A percentile compares a stretch with the other conserved stretches of the same genome.
phyloP scores from a whole-genome alignment of 73 alveolate genomes.

The Blepharisma stoltei region DNA sequence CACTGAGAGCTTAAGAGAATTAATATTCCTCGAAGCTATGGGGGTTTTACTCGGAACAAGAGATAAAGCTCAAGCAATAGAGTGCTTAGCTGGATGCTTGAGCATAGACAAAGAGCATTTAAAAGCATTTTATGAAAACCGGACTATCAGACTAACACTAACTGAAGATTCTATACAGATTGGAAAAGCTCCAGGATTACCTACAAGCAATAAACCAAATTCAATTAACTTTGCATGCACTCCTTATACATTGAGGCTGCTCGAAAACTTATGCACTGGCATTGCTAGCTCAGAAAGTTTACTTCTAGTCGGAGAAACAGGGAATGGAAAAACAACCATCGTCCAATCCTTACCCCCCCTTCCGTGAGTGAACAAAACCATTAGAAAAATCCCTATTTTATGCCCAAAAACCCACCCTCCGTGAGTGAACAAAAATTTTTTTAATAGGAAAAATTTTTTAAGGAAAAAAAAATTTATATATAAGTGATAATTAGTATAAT shows the following conservation, averaged over 20 bases:
- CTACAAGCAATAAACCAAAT: neutral
- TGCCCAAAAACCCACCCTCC: too few species aligned
- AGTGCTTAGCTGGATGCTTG: neutral
- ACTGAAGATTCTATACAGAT: neutral
- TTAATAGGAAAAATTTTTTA: too few species aligned
- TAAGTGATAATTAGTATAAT: too few species aligned
- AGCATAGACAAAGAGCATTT: neutral
- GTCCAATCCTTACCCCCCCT: conserved; percentile 84
- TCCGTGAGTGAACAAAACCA: too few species aligned
- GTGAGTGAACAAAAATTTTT: too few species aligned
- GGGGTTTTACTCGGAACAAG: neutral
- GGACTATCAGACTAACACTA: neutral
- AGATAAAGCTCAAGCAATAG: neutral
- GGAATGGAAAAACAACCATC: conserved; percentile 96
- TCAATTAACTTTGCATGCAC: neutral
- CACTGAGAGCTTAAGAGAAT: conserved; percentile 13
- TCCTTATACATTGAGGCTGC: conserved; percentile 44
- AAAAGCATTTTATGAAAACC: conserved; percentile 7
- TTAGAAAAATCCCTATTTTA: too few species aligned
- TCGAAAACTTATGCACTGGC: conserved; percentile 63
- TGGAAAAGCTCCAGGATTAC: neutral
- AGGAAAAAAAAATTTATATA: too few species aligned
- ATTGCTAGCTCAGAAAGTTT: conserved; percentile 72
- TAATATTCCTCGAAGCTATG: neutral
- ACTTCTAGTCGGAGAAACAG: conserved; percentile 95